These are phyloP conservation scores for Calonectria pseudoturangicola DNA, from an alignment of 2,329 filamentous ascomycete genomes.

Conservation along the genomic window DNA sequence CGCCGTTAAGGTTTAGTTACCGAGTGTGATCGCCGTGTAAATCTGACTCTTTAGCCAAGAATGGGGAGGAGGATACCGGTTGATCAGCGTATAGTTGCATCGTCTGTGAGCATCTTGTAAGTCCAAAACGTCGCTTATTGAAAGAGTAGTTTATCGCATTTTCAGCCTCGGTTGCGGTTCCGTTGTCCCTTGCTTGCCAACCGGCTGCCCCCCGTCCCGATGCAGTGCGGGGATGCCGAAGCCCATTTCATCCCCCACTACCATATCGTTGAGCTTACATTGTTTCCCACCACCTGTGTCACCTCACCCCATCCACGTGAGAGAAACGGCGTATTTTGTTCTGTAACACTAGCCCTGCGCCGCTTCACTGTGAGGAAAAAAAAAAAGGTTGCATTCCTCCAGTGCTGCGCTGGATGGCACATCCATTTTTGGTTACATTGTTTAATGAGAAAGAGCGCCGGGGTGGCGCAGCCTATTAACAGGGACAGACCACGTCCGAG, in stretches of 20 bases:
- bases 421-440: not conserved
- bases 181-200: not conserved
- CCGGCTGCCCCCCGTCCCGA: not conserved
- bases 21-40: constrained; percentile 19
- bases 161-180: not conserved
- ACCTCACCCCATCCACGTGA: no score
- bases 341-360: constrained; percentile 12
- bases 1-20: constrained; percentile 33
- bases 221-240: constrained; percentile 1
- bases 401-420: not conserved
- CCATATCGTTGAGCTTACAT: no score
- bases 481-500: constrained; percentile 19
- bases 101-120: not conserved
- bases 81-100: not conserved
- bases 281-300: no score
- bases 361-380: not conserved
- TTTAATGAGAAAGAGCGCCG: not conserved
- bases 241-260: not conserved
- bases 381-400: not conserved
- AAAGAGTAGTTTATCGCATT: not conserved
- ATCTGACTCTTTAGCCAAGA: constrained; percentile 9
- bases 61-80: not conserved
- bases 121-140: constrained; percentile 3
- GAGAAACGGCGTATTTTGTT: not conserved
- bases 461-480: constrained; percentile 8